Base-by-base conservation (phyloP, 176 grass and related monocot species). In the Avena eriantha region DNA sequence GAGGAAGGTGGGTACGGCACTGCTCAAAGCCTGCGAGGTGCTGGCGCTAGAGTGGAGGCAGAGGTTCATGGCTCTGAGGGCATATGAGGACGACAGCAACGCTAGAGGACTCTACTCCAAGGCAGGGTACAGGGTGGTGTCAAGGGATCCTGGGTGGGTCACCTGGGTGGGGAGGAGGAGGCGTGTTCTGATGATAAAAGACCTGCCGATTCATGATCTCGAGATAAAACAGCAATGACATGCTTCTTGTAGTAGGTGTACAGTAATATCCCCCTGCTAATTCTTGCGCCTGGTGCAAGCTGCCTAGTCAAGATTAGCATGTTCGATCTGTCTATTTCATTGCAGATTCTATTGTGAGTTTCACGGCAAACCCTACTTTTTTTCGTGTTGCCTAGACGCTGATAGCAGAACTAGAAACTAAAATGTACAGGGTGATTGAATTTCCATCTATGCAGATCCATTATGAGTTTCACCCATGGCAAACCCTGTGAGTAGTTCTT, bases 161-260 rank as follows among this genome's bases (percentile, higher is more conserved):
- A 86, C 90, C 59, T 94, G 78, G 93, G 58, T 94, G 4, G 96
- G 96, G 33, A 92, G 84, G 57, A 94, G 87, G 66, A 80, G 88
- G 7, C 88, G 93, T 14, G 90, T 98, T 86, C 78, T 98, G 2
- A 95, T 98, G 96, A 59, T 98, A 33, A 98, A 98, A 71, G 61
- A 84, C 50, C 81, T 80, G 56, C 77, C 85, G 8, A 43, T 86
- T 59, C 80, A 85, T 58, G 61, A 86, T 51, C 11, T 13, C 77
- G 64, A 57, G 24, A 65, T 73, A 23, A 7, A 79, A 80, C 67
- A 49, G 15, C 57, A 84, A 80, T 87, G 80, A 79, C 45, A 33
- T 45, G n/a, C 29, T 78, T 82, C 26, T 54, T 31, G 21, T 21
- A 47, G 49, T 60, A 15, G 22, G 4, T 18, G 24, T 33, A 41